Evolutionary conservation across 2,329 filamentous ascomycete genomes (phyloP), one percentile per base, ranked within the genome.

Genomic region (Alternaria triticina): DNA sequence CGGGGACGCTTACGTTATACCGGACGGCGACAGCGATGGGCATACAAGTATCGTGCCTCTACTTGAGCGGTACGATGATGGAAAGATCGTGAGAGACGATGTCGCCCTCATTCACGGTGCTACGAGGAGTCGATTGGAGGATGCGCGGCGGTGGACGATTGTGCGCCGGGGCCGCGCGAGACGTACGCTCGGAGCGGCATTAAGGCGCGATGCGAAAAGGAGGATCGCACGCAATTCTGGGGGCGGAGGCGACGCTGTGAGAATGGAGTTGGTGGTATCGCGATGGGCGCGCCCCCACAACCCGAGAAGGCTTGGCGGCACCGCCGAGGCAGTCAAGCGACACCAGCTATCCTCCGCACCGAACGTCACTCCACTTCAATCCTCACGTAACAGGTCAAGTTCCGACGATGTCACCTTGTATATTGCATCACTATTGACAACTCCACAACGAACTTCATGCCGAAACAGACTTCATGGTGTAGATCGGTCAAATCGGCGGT

Each of bases 31-130:
- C 5, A 40, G 33, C 7, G 33, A 40, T 40, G 33, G 15, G 3
- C 15, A 10, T 40, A n/a, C 15, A 10, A 40, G 1, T 10, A 3
- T 40, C 0, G 15, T 2, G 33, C 33, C 1, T 8, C 0, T 17
- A 15, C n/a, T 40, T 1, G 0, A 10, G 3, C 2, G 0, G 33
- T 5, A 40, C 2, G 5, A 10, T 15, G 1, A 10, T 2, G 9
- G 33, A 4, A n/a, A 7, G 33, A 10, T 40, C 1, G 33, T 40
- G 33, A n/a, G 15, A n/a, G 33, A 40, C 4, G 3, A 0, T 40
- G 33, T 10, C 33, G 15, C 33, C 15, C 15, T 40, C 33, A 3
- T 40, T n/a, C 33, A 40, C 33, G 15, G 5, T 3, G 33, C 33
- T 5, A 40, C 5, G 15, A 40, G 15, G 15, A 17, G 15, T 17